Percentiles rank a stretch among this genome's conserved stretches.
Evolutionary conservation across 1,139 yeast species (phyloP).

Genomic region (Suhomyces terraborum): DNA sequence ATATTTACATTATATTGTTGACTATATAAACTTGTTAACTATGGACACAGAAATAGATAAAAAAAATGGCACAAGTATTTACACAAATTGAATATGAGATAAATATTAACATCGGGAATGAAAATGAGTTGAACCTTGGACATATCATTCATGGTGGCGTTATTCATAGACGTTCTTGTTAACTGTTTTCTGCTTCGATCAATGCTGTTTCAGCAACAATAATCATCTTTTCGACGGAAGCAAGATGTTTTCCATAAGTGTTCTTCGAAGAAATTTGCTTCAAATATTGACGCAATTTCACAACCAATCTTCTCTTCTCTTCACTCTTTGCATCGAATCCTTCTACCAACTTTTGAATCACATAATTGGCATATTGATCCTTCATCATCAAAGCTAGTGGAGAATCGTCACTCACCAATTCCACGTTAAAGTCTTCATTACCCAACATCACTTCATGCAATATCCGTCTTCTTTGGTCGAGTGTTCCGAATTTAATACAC

Average conservation of each 20-base stretch:
- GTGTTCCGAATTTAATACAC: conserved; percentile 75
- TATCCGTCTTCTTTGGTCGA: conserved; percentile 61
- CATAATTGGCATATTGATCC: conserved; percentile 97
- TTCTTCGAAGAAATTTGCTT: conserved; percentile 57
- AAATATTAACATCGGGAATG: conserved; percentile 2
- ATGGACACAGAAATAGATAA: conserved; percentile 10
- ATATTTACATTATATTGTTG: conserved; percentile 7
- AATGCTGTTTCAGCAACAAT: conserved; percentile 55
- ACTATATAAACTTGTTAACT: conserved; percentile 12
- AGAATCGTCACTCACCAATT: conserved; percentile 51
- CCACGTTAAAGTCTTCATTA: conserved; percentile 44
- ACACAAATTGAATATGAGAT: conserved; percentile 9
- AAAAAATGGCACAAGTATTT: conserved; percentile 9
- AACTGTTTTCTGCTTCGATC: conserved; percentile 37
- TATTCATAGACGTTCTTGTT: background rate
- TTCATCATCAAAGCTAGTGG: conserved; percentile 88
- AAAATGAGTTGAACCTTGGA: no score
- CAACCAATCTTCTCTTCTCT: conserved; percentile 62
- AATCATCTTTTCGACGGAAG: conserved; percentile 80
- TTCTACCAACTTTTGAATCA: conserved; percentile 90
- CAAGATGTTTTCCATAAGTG: conserved; percentile 78
- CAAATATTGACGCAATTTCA: conserved; percentile 62
- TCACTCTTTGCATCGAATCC: conserved; percentile 65
- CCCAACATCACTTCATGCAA: conserved; percentile 62
- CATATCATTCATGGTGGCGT: no score